Conservation (phyloP, 805 yeast genomes). For the Suhomyces faveliae region DNA sequence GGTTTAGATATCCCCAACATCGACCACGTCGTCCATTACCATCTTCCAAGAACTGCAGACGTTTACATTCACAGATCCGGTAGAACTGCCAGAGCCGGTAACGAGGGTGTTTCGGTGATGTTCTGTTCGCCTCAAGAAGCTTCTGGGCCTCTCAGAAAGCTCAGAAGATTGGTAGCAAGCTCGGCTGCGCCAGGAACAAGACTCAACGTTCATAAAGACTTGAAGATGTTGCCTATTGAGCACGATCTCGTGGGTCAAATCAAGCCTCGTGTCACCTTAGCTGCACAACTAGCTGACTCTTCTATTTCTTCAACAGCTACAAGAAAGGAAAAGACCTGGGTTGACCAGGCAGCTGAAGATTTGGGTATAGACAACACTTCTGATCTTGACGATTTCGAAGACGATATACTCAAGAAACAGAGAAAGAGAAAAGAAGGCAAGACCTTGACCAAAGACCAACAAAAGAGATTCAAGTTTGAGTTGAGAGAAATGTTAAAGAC, state of each 20-base stretch:
- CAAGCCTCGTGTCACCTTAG: slow-evolving; percentile 63
- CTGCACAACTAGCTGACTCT: slow-evolving; percentile 75
- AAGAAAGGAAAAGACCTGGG: slow-evolving; percentile 74
- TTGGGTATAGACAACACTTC: slow-evolving; percentile 73
- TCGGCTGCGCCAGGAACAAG: slow-evolving; percentile 18
- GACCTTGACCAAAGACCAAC: slow-evolving; percentile 48
- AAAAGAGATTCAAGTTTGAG: slow-evolving; percentile 47
- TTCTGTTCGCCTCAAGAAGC: slow-evolving; percentile 93
- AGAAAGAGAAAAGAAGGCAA: slow-evolving; percentile 49
- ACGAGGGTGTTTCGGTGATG: slow-evolving; percentile 92
- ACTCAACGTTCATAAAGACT: slow-evolving; percentile 45
- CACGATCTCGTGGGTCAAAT: slow-evolving; percentile 68
- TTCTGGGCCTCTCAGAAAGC: slow-evolving; percentile 77
- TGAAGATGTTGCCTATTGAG: slow-evolving; percentile 74
- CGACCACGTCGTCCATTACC: slow-evolving; percentile 94
- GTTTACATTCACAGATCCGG: slow-evolving; percentile 95
- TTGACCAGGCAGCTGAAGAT: slow-evolving; percentile 88
- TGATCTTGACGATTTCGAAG: slow-evolving; percentile 63
- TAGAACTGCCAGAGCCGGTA: slow-evolving; percentile 96
- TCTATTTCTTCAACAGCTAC: slow-evolving; percentile 58
- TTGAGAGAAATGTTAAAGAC: slow-evolving; percentile 50
- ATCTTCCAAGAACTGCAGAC: slow-evolving; percentile 91
- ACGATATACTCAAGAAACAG: slow-evolving; percentile 62
- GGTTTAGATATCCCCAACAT: slow-evolving; percentile 91
- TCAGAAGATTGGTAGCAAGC: slow-evolving; percentile 56